A percentile compares a stretch with the other conserved stretches of the same genome.
These are phyloP conservation scores for Arthrobotrys iridis DNA, from an alignment of 2,329 filamentous ascomycete genomes.

Conservation along the genomic window DNA sequence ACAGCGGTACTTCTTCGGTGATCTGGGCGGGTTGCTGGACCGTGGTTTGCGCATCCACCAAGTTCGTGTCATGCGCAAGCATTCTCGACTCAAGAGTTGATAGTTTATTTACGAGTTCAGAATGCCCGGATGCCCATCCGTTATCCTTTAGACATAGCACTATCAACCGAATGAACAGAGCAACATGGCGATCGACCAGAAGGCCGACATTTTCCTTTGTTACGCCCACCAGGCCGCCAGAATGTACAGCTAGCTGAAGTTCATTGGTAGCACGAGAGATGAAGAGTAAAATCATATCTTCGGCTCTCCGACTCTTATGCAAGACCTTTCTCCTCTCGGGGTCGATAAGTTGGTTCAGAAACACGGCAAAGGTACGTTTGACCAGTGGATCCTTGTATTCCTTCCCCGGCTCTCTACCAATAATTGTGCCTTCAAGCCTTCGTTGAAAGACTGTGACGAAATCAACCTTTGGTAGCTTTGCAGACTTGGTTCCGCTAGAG, in stretches of 20 bases:
- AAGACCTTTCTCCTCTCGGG: constrained; percentile 86
- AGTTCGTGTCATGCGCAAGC: constrained; percentile 89
- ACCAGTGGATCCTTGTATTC: constrained; percentile 91
- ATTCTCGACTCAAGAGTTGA: constrained; percentile 90
- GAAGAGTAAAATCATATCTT: constrained; percentile 94
- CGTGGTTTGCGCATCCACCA: constrained; percentile 69
- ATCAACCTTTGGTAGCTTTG: constrained; percentile 72
- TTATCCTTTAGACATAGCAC: constrained; percentile 81
- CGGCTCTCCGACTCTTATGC: constrained; percentile 91
- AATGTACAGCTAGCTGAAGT: constrained; percentile 66
- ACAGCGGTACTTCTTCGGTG: constrained; percentile 78
- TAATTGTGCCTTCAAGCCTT: constrained; percentile 80
- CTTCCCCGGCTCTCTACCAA: constrained; percentile 81
- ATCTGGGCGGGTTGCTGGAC: constrained; percentile 64
- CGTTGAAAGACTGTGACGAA: constrained; percentile 78
- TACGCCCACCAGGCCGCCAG: constrained; percentile 47
- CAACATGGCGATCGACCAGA: constrained; percentile 92
- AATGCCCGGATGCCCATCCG: constrained; percentile 83
- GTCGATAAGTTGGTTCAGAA: constrained; percentile 92
- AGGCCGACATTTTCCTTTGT: constrained; percentile 70
- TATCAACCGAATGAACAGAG: constrained; percentile 89
- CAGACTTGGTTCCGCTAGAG: constrained; percentile 73
- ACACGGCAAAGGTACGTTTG: constrained; percentile 92
- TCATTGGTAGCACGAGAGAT: constrained; percentile 95
- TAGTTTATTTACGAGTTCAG: constrained; percentile 82